phyloP scores from a whole-genome alignment of 2,329 filamentous ascomycete genomes.

The Phaeosphaeriaceae sp. region DNA sequence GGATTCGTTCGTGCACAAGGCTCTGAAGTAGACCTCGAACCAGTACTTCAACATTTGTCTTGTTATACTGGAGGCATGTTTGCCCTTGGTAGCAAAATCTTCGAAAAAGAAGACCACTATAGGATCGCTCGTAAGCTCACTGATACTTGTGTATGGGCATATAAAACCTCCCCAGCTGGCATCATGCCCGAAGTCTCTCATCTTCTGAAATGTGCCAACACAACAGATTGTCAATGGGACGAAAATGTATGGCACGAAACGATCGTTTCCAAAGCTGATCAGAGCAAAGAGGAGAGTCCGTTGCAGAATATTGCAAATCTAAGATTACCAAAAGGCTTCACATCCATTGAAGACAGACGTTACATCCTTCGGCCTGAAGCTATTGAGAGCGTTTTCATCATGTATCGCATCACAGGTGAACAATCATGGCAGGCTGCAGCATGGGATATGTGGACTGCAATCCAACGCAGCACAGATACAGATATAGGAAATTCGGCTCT shows the following conservation, averaged over 20 bases:
- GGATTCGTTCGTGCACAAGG: constrained; percentile 51
- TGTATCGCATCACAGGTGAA: constrained; percentile 66
- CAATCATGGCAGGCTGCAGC: constrained; percentile 53
- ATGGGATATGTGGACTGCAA: constrained; percentile 59
- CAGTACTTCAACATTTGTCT: constrained; percentile 63
- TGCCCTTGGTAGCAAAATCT: constrained; percentile 64
- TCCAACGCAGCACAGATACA: constrained; percentile 52
- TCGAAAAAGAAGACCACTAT: constrained; percentile 61
- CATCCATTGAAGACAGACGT: constrained; percentile 50
- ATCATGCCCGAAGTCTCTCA: constrained; percentile 68
- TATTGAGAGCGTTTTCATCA: constrained; percentile 66
- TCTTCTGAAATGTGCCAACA: constrained; percentile 57
- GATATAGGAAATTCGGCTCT: constrained; percentile 55
- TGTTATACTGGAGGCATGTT: constrained; percentile 70
- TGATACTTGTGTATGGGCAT: constrained; percentile 69
- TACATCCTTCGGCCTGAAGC: constrained; percentile 62
- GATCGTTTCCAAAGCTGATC: constrained; percentile 34
- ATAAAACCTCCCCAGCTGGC: constrained; percentile 61
- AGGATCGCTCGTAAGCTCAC: constrained; percentile 63
- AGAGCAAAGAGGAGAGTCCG: constrained; percentile 35
- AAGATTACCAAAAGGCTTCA: constrained; percentile 53
- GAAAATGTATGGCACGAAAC: constrained; percentile 58
- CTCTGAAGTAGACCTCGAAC: constrained; percentile 46
- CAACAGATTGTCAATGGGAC: constrained; percentile 59
- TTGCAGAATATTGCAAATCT: constrained; percentile 47